Percentiles rank a stretch among this genome's conserved stretches.
These are phyloP conservation scores for Rutstroemia sp. DNA, from an alignment of 2,329 filamentous ascomycete genomes.

Conservation along the genomic window DNA sequence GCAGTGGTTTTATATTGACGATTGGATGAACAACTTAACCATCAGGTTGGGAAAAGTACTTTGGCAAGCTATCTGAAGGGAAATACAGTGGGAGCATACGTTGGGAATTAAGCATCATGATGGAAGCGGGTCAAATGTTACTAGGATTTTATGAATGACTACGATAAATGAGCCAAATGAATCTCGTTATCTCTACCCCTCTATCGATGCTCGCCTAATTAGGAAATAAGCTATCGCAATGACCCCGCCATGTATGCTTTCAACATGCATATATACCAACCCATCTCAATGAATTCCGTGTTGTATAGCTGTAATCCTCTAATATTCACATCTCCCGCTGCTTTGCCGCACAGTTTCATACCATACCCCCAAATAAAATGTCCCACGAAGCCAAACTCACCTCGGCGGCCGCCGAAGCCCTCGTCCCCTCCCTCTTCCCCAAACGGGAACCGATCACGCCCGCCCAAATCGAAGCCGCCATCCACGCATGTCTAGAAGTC, in stretches of 20 bases:
- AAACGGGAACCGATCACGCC: slow-evolving; percentile 31
- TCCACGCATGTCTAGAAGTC: slow-evolving; percentile 34
- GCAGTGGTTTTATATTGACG: slow-evolving; percentile 58
- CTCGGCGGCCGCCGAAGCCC: slow-evolving; percentile 16
- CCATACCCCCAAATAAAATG: slow-evolving; percentile 11
- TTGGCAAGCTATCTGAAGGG: too few species aligned
- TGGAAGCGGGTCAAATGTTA: neutral
- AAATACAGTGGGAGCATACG: too few species aligned
- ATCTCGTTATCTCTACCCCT: neutral
- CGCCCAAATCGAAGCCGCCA: slow-evolving; percentile 34
- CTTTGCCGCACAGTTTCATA: neutral
- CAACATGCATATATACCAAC: too few species aligned
- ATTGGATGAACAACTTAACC: slow-evolving; percentile 31
- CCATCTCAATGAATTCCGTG: too few species aligned
- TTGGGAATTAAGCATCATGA: neutral
- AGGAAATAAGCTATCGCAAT: neutral
- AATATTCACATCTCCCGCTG: neutral
- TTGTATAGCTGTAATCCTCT: neutral
- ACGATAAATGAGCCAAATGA: neutral
- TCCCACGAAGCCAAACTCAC: slow-evolving; percentile 24
- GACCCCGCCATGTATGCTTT: too few species aligned
- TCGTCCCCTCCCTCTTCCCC: slow-evolving; percentile 31
- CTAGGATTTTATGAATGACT: neutral
- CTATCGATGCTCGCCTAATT: neutral
- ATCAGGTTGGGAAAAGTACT: neutral